Evolutionary conservation across 768 basidiomycete species (phyloP).

Genomic region (Termitomyces eurrhizus): DNA sequence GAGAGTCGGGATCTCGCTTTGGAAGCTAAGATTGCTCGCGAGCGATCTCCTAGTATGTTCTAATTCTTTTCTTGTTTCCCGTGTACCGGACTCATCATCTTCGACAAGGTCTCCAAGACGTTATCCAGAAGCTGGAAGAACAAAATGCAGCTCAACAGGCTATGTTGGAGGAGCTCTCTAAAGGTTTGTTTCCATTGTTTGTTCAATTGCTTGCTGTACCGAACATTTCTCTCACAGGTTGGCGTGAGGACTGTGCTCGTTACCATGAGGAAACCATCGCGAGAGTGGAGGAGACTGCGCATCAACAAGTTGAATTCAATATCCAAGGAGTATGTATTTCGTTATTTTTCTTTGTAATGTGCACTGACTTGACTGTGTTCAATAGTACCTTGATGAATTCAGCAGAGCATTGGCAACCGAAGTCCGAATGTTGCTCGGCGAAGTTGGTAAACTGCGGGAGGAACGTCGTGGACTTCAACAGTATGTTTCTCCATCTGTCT

Average conservation of each 20-base stretch:
- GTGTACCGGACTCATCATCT: not conserved
- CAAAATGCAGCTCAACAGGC: slow-evolving; percentile 62
- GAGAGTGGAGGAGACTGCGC: slow-evolving; percentile 66
- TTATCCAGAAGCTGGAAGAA: slow-evolving; percentile 53
- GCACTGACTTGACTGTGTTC: slow-evolving; percentile 4
- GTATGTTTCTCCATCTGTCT: slow-evolving; percentile 40
- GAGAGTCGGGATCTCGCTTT: slow-evolving; percentile 47
- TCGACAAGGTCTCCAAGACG: slow-evolving; percentile 48
- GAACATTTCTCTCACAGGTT: slow-evolving; percentile 37
- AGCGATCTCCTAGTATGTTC: slow-evolving; percentile 50
- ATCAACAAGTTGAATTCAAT: slow-evolving; percentile 79
- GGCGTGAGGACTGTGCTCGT: slow-evolving; percentile 60
- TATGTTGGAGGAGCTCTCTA: slow-evolving; percentile 48
- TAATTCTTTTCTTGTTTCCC: not conserved
- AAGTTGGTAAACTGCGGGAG: slow-evolving; percentile 81
- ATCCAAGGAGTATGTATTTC: slow-evolving; percentile 64
- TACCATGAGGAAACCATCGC: slow-evolving; percentile 67
- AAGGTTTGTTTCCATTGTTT: slow-evolving; percentile 38
- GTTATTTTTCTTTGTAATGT: not conserved
- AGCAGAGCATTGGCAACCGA: slow-evolving; percentile 80
- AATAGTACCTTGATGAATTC: slow-evolving; percentile 82
- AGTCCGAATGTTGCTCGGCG: slow-evolving; percentile 77
- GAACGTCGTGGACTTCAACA: slow-evolving; percentile 74
- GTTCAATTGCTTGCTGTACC: not conserved
- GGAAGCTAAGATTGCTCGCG: slow-evolving; percentile 49